These are phyloP conservation scores for Silene coronaria DNA, from an alignment of 179 eudicot genomes.

Conservation along the genomic window DNA sequence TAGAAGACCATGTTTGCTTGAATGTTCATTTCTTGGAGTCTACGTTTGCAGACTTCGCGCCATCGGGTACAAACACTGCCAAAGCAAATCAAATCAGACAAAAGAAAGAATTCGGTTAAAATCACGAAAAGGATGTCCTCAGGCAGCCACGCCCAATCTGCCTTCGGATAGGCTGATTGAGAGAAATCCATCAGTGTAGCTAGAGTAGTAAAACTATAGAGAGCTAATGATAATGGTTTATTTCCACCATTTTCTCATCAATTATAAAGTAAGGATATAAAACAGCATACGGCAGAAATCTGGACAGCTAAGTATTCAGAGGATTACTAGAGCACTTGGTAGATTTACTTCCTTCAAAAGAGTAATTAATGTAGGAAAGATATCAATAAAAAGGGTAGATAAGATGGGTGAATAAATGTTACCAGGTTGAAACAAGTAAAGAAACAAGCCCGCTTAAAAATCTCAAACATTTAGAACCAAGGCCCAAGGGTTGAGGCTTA, in stretches of 20 bases:
- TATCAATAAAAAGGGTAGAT: not conserved
- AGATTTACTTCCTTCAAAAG: constrained; percentile 10
- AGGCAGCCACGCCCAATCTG: constrained; percentile 19
- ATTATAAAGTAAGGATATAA: not conserved
- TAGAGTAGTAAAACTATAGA: not conserved
- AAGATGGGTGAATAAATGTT: not conserved
- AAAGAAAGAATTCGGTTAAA: not conserved
- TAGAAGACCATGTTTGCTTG: constrained; percentile 3
- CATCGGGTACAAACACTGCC: constrained; percentile 8
- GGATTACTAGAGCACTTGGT: not conserved
- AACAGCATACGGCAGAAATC: not conserved
- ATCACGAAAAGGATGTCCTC: constrained; percentile 5
- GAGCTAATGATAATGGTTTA: not conserved
- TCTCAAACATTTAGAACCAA: not conserved
- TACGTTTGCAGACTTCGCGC: not conserved
- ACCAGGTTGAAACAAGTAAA: not conserved
- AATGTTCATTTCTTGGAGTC: constrained; percentile 5
- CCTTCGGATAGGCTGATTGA: not conserved
- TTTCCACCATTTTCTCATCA: not conserved
- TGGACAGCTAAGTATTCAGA: not conserved
- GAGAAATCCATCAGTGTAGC: not conserved
- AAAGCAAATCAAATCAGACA: constrained; percentile 4
- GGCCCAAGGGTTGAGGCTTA: not conserved
- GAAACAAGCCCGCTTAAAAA: not conserved
- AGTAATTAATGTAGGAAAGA: not conserved